These are phyloP conservation scores for Ramaria sp. DNA, from an alignment of 768 basidiomycete genomes.

Conservation along the genomic window DNA sequence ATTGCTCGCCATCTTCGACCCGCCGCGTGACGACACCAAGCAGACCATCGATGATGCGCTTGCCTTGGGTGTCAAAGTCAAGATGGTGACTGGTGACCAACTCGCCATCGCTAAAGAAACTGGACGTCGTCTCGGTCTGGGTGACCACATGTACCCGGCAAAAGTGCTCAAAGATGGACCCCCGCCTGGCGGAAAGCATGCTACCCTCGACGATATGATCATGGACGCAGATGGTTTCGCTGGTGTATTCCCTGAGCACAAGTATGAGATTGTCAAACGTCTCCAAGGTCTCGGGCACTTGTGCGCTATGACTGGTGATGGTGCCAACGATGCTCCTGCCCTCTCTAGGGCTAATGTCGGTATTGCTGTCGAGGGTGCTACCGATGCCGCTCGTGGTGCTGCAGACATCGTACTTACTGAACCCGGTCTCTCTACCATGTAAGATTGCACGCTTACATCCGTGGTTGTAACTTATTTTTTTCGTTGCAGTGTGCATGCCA, in stretches of 20 bases:
- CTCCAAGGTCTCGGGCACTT: conserved; percentile 93
- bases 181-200: conserved; percentile 73
- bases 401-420: conserved; percentile 98
- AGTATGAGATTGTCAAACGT: conserved; percentile 99
- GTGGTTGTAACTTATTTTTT: not conserved
- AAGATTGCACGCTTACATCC: conserved; percentile 3
- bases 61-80: conserved; percentile 92
- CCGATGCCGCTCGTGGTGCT: conserved; percentile 96
- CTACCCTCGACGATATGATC: conserved; percentile 91
- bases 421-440: conserved; percentile 94
- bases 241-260: conserved; percentile 99
- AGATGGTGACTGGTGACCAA: conserved; percentile 99
- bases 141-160: conserved; percentile 99
- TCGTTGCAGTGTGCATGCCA: conserved; percentile 74
- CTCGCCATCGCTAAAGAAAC: conserved; percentile 99
- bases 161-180: conserved; percentile 99
- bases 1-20: conserved; percentile 95
- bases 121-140: conserved; percentile 92
- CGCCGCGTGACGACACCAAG: conserved; percentile 96
- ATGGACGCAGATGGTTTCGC: conserved; percentile 99
- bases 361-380: conserved; percentile 99
- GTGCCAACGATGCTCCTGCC: conserved; percentile 97
- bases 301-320: conserved; percentile 99
- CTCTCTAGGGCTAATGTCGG: conserved; percentile 97
- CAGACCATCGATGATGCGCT: conserved; percentile 97